Evolutionary conservation across 306 rosid genomes (phyloP).

Genomic region (Vigna unguiculata): DNA sequence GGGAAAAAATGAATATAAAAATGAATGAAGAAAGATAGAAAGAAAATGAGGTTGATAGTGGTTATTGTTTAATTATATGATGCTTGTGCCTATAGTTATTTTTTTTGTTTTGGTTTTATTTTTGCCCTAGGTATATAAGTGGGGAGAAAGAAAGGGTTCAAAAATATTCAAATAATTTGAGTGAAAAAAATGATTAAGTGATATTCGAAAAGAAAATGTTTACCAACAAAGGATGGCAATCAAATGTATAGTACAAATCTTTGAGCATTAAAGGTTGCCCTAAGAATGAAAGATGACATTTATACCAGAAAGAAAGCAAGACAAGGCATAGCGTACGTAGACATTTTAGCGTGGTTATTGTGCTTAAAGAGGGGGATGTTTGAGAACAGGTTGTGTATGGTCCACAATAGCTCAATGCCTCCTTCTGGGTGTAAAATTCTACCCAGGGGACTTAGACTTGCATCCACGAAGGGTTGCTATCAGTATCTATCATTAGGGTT

Average conservation of each 20-base stretch:
- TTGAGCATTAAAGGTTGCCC: conserved; percentile 55
- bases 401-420: conserved; percentile 55
- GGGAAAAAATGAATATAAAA: neutral
- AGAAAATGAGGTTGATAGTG: neutral
- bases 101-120: neutral
- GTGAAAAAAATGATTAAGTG: neutral
- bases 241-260: conserved; percentile 43
- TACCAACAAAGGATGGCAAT: conserved; percentile 47
- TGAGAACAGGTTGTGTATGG: conserved; percentile 51
- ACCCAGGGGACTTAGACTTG: conserved; percentile 68
- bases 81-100: conserved; percentile 32
- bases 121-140: conserved; percentile 38
- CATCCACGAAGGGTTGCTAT: conserved; percentile 70
- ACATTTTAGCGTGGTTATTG: conserved; percentile 52
- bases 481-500: conserved; percentile 67
- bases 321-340: conserved; percentile 53
- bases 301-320: conserved; percentile 54
- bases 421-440: conserved; percentile 56
- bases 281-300: conserved; percentile 51
- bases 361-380: conserved; percentile 48
- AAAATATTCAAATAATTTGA: conserved; percentile 43
- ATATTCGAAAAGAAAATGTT: conserved; percentile 30
- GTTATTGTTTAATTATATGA: neutral
- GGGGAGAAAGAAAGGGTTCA: conserved; percentile 27
- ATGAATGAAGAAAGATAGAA: neutral